These are phyloP conservation scores for Picea abies DNA, from an alignment of 83 land plant genomes.

Conservation along the genomic window DNA sequence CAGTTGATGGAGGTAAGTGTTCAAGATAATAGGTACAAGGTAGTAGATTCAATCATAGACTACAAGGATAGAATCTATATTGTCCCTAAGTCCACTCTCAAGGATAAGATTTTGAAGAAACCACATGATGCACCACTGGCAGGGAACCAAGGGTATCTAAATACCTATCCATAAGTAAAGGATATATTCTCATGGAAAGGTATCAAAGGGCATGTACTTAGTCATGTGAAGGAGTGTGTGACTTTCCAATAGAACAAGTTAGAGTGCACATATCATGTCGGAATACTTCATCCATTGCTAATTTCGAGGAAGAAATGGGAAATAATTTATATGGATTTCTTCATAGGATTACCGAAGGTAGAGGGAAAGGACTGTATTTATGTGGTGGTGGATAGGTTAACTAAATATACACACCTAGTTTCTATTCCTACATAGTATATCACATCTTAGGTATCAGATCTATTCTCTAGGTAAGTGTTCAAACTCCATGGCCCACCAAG, in stretches of 20 bases:
- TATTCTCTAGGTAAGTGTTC: neutral
- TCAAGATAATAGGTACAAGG: neutral
- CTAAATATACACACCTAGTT: neutral
- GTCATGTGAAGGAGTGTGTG: neutral
- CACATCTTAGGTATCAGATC: neutral
- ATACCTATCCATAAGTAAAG: neutral
- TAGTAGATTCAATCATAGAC: neutral
- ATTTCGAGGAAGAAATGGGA: too few species aligned
- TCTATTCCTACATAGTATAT: neutral
- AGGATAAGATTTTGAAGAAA: neutral
- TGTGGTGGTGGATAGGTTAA: neutral
- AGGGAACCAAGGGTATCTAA: too few species aligned
- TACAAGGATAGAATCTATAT: neutral
- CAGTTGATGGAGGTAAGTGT: too few species aligned
- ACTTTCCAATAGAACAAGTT: neutral
- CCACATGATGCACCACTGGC: neutral
- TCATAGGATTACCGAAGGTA: neutral
- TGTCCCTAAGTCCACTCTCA: neutral
- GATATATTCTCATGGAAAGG: neutral
- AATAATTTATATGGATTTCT: too few species aligned
- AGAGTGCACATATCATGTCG: too few species aligned
- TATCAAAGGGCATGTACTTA: neutral
- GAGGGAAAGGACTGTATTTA: neutral
- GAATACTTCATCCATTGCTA: too few species aligned
- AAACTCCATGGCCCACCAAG: neutral